Conservation (phyloP, 2,329 filamentous ascomycete species). For the Aurifilum marmelostoma region DNA sequence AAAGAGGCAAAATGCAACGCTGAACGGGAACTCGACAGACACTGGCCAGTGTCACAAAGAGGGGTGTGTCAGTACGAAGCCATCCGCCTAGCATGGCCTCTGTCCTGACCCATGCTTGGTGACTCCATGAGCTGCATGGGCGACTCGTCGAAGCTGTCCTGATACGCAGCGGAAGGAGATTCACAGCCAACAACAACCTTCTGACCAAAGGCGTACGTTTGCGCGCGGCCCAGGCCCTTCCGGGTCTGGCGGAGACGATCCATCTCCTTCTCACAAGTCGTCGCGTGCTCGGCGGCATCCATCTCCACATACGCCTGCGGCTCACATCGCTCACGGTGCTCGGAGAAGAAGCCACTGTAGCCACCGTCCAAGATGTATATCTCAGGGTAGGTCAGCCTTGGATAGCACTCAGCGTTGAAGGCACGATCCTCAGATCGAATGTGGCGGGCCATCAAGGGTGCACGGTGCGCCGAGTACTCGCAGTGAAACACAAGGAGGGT, state of each 20-base stretch:
- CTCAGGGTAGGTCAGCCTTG: constrained; percentile 89
- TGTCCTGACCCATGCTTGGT: constrained; percentile 51
- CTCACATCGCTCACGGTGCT: constrained; percentile 80
- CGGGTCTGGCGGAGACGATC: constrained; percentile 86
- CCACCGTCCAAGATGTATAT: constrained; percentile 96
- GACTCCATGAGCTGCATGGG: constrained; percentile 49
- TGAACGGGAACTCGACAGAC: constrained; percentile 4
- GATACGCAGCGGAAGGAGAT: constrained; percentile 61
- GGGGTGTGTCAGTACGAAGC: constrained; percentile 53
- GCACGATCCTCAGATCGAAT: constrained; percentile 87
- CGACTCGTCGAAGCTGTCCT: constrained; percentile 45
- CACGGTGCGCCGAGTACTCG: constrained; percentile 96
- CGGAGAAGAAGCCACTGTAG: constrained; percentile 88
- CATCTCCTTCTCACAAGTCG: constrained; percentile 92
- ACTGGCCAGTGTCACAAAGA: constrained; percentile 6
- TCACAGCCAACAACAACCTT: constrained; percentile 59
- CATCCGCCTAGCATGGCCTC: constrained; percentile 62
- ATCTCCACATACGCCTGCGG: constrained; percentile 98
- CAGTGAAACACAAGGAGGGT: constrained; percentile 93
- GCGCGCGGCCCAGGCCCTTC: constrained; percentile 81
- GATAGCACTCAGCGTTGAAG: constrained; percentile 84
- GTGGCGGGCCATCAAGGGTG: constrained; percentile 93
- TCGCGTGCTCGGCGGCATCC: constrained; percentile 88
- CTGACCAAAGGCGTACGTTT: constrained; percentile 94
- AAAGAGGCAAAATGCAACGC: background rate